A percentile compares a stretch with the other conserved stretches of the same genome.
Conservation (phyloP, 164 flowering plant genomes). For the Stephania cephalantha region DNA sequence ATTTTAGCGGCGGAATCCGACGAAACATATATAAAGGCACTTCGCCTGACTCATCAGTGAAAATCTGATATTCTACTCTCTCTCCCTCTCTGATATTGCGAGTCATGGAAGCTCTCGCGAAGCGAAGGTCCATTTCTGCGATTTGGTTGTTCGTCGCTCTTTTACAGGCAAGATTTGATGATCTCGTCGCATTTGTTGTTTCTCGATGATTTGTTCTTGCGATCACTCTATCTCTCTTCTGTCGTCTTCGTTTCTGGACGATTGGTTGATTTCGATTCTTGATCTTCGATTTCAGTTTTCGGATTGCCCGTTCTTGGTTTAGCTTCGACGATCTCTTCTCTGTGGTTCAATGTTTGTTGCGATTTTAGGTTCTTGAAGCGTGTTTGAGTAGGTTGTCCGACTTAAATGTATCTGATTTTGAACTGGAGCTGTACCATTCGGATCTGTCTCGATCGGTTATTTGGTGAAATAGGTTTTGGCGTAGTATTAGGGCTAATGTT, state of each 20-base stretch:
- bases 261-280: neutral
- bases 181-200: neutral
- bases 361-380: neutral
- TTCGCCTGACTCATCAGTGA: too few species aligned
- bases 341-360: neutral
- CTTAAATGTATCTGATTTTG: neutral
- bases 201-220: neutral
- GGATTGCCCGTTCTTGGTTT: neutral
- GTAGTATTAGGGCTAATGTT: neutral
- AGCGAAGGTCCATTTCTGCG: neutral
- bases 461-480: constrained; percentile 3
- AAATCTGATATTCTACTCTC: too few species aligned
- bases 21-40: constrained; percentile 1
- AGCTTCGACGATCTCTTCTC: neutral
- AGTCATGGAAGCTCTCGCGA: constrained; percentile 12
- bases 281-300: neutral
- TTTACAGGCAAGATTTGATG: constrained; percentile 8
- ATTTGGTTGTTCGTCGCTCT: neutral
- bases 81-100: too few species aligned
- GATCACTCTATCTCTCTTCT: neutral
- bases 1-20: neutral
- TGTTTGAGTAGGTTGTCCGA: constrained; percentile 1
- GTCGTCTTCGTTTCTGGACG: neutral
- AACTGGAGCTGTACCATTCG: neutral
- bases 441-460: neutral